Base-by-base conservation (phyloP, 2,329 filamentous ascomycete genomes). In the Sporothrix pseudoabietina region DNA sequence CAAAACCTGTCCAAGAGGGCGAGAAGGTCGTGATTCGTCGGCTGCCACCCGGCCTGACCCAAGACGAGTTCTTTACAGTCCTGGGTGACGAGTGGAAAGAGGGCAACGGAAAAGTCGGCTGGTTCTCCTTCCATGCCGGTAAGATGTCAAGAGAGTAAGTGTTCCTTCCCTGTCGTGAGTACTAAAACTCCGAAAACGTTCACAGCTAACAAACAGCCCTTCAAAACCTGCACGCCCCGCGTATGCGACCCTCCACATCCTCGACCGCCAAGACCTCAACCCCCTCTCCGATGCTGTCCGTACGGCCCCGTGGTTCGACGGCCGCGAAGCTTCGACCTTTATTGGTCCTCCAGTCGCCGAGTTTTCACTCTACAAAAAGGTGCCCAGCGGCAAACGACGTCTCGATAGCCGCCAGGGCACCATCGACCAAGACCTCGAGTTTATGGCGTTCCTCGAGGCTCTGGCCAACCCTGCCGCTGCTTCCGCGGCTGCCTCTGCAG, bases 351-450 rank as follows among this genome's bases (percentile, higher is more conserved):
- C 96, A 0, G 87, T 88, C 5, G 85, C 98, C 68, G 94, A 97
- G 78, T 93, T 93, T 78, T 90, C 94, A 22, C 88, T 92, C 0
- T 97, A 94, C 83, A 93, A 93, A 77, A 94, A 94, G 78, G 88
- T 94, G 1, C 94, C 95, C 1, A 89, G 88, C 74, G 88, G 86
- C 49, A 93, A 93, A 80, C 88, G 89, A 69, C 90, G 94, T 47
- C 88, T 89, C 71, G 96, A 99, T 84, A 89, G 90, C 71, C 90
- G 94, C 16, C 93, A 97, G 80, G 96, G 95, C 71, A 97, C 94
- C 3, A 98, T 99, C 77, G 96, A 99, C 78, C 94, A 97, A 80
- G 96, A 99, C 79, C 90, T 93, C 0, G 96, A 98, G 78, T 99
- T 98, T 78, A 97, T 98, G 84, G 90, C 91, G 35, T 99, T 98